A percentile compares a stretch with the other conserved stretches of the same genome.
phyloP scores from a whole-genome alignment of 2,329 filamentous ascomycete species.

The Claviceps sp. region DNA sequence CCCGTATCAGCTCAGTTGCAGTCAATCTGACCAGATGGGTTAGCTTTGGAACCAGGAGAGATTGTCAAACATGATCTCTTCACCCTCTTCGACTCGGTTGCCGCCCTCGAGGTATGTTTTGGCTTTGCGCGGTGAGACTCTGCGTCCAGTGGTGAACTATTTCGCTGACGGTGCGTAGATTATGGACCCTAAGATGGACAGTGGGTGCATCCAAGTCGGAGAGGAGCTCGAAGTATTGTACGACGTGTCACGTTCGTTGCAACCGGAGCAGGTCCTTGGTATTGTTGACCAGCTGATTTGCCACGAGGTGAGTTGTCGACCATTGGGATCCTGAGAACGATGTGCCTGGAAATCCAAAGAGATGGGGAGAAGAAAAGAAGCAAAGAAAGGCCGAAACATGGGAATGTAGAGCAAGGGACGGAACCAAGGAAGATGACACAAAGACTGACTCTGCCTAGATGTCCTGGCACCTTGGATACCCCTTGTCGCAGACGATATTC shows the following conservation, averaged over 20 bases:
- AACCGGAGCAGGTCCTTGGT: conserved; percentile 71
- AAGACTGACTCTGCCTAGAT: conserved; percentile 40
- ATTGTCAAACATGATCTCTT: conserved; percentile 91
- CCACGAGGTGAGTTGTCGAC: conserved; percentile 53
- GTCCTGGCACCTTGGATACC: conserved; percentile 94
- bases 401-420: no score
- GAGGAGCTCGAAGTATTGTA: conserved; percentile 78
- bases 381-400: not conserved
- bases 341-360: not conserved
- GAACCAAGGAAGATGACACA: no score
- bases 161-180: conserved; percentile 44
- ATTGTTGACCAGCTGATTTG: conserved; percentile 90
- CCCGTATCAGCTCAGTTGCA: not conserved
- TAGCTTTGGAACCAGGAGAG: conserved; percentile 66
- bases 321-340: not conserved
- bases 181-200: conserved; percentile 99
- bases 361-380: not conserved
- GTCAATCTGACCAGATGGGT: conserved; percentile 13
- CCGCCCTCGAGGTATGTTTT: conserved; percentile 55
- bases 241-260: conserved; percentile 53
- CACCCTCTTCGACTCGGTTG: conserved; percentile 87
- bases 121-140: not conserved
- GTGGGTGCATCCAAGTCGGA: conserved; percentile 64
- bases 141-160: not conserved
- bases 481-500: conserved; percentile 85